A percentile compares a stretch with the other conserved stretches of the same genome.
Conservation (phyloP, 495 filamentous ascomycete species). For the Umbilicaria muhlenbergii region DNA sequence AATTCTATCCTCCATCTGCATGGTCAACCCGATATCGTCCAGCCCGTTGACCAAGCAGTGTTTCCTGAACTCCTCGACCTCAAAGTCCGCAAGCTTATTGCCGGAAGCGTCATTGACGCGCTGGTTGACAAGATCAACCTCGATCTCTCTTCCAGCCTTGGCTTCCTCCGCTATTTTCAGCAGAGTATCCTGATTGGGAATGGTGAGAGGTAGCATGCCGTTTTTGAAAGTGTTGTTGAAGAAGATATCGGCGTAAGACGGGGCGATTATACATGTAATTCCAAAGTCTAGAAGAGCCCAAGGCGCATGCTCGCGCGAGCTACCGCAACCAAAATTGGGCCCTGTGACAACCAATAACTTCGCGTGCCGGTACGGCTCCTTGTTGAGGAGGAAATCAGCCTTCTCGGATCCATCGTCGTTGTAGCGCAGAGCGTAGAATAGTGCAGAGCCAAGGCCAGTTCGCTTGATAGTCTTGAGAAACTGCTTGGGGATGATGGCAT, state of each 20-base stretch:
- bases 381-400: constrained; percentile 76
- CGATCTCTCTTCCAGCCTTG: constrained; percentile 67
- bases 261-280: constrained; percentile 84
- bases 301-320: constrained; percentile 86
- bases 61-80: constrained; percentile 82
- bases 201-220: constrained; percentile 84
- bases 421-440: constrained; percentile 75
- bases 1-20: constrained; percentile 86
- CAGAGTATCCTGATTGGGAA: constrained; percentile 50
- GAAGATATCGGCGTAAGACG: constrained; percentile 93
- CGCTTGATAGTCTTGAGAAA: constrained; percentile 99
- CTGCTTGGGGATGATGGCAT: constrained; percentile 98
- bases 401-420: constrained; percentile 57
- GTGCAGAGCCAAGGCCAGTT: constrained; percentile 74
- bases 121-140: constrained; percentile 82
- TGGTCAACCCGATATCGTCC: constrained; percentile 90
- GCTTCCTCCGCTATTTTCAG: constrained; percentile 66
- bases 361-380: constrained; percentile 66
- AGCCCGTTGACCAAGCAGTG: constrained; percentile 90
- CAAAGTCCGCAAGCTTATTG: constrained; percentile 56
- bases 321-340: constrained; percentile 90
- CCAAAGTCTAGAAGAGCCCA: constrained; percentile 97
- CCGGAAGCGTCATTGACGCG: constrained; percentile 63
- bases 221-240: constrained; percentile 99
- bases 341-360: constrained; percentile 93